Base-by-base conservation (phyloP, 2,329 filamentous ascomycete species). In the Cercospora sp. region DNA sequence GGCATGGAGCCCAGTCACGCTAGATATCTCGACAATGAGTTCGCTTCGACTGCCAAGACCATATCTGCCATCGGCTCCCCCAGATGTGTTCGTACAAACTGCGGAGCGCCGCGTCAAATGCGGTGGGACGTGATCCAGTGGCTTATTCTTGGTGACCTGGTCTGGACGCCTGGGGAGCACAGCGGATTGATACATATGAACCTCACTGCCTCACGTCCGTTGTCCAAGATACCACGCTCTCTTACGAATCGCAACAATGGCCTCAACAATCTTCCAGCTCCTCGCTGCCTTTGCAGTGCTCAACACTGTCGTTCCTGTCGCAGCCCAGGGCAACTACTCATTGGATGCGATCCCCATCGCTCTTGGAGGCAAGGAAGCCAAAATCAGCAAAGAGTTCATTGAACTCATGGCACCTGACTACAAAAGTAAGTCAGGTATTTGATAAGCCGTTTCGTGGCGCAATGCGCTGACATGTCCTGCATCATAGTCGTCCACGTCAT, bases 401-500 rank as follows among this genome's bases (percentile, higher is more conserved):
- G 26, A 61, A 18, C 60, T 69, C 51, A 72, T 75, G 70, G 64
- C 68, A 16, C 69, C 72, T 6, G 70, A 74, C 10, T 73, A 72
- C 62, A 70, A 73, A 30, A 69, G 72, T 73, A 63, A n/a, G 64
- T 58, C 45, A 12, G 18, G 5, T 13, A 4, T 20, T 13, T 13
- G 13, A 18, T 10, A 23, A 12, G 10, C 26, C 9, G 51, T 18
- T 28, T 53, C 26, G 6, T 42, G 18, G 48, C 6, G 42, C 7
- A 18, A 18, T 26, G 16, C 16, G 3, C n/a, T 51, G 30, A n/a
- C 60, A 55, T 57, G 66, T 26, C 2, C 9, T 61, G 36, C 55
- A 31, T 33, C 55, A 3, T 66, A 75, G 72, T 75, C 51, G 68
- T 72, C 30, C 73, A 75, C 67, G 72, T 74, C 16, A 72, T 69